A percentile compares a stretch with the other conserved stretches of the same genome.
These are phyloP conservation scores for Vigna angularis DNA, from an alignment of 306 rosid species.

Conservation along the genomic window DNA sequence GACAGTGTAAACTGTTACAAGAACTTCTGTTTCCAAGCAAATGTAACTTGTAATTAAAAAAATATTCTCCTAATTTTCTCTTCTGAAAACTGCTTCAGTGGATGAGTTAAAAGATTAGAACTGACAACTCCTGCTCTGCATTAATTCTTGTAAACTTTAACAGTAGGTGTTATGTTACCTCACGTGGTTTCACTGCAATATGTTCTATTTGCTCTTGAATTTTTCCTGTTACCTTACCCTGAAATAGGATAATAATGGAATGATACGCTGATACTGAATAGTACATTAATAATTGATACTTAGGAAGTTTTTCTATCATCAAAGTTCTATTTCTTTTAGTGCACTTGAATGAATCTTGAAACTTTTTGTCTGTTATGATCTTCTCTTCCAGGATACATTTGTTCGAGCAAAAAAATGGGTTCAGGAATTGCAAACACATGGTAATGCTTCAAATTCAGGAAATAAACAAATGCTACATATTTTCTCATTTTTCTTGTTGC, in stretches of 20 bases:
- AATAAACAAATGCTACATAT: background rate
- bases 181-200: no score
- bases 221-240: no score
- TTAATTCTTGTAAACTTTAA: no score
- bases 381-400: slow-evolving; percentile 72
- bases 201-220: no score
- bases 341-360: slow-evolving; percentile 27
- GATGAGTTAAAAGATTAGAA: no score
- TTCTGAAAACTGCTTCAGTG: no score
- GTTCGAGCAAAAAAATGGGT: slow-evolving; percentile 93
- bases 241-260: no score
- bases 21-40: background rate
- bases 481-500: background rate
- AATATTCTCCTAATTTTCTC: no score
- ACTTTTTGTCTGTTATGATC: background rate
- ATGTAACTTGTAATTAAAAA: background rate
- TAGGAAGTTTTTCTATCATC: background rate
- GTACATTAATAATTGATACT: background rate
- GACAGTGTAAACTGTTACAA: background rate
- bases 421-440: slow-evolving; percentile 80
- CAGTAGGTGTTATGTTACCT: no score
- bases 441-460: slow-evolving; percentile 48
- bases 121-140: no score
- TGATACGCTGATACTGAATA: background rate
- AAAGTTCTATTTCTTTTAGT: background rate